Base-by-base conservation (phyloP, 2,329 filamentous ascomycete genomes). In the Penicillium polonicum region DNA sequence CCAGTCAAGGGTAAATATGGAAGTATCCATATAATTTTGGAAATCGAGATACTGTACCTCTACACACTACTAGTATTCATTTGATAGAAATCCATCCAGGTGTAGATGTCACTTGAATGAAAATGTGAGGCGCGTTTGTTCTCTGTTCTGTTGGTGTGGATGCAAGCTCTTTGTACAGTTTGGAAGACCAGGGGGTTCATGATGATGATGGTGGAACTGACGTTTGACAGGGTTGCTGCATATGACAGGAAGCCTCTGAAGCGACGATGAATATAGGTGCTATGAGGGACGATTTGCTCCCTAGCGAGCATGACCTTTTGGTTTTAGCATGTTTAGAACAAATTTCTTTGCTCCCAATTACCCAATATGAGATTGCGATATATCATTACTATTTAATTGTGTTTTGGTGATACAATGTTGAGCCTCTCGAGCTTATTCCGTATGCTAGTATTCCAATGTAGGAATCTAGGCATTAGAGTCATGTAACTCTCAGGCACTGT, bases 181-280 rank as follows among this genome's bases (percentile, higher is more conserved):
- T 23, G 23, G 23, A 23, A 23, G 23, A 23, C 23, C 1, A 23
- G 23, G 23, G 23, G 8, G 27, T 9, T 29, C 25, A 27, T 27
- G 7, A 8, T 29, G 7, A 8, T 29, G 9, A 29, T 10, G 27
- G 27, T 29, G 27, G 27, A 29, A 10, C 9, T 29, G 27, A 29
- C 0, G 27, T 29, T 29, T 29, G 27, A 0, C 27, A 10, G 27
- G 31, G 56, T 58, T 17, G 56, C 50, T 27, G 56, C 44, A 2
- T 58, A 55, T 45, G 51, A 51, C 3, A 44, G 56, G 31, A 58
- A 55, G 39, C 56, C 57, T 15, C 21, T 52, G 12, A 31, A 23
- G 3, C 5, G 13, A 19, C n/a, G 17, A 4, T 49, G 46, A 38
- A 17, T 23, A 19, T 35, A 48, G 7, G 44, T 15, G 5, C 2